phyloP scores from a whole-genome alignment of 139 green algal species.

The Chlamydomonas sp. region DNA sequence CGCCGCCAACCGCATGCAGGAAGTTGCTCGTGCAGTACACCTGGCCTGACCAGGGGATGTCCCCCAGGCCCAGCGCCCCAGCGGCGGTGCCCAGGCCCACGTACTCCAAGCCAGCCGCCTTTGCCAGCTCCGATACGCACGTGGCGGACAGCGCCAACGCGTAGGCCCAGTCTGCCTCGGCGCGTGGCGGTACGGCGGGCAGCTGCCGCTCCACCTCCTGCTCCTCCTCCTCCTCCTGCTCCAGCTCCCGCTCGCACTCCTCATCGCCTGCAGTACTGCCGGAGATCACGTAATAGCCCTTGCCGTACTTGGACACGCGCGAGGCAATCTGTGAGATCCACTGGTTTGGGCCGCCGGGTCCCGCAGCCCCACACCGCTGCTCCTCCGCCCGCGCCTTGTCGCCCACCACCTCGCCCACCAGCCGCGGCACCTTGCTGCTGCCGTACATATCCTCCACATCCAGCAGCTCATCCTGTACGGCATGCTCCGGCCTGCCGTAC shows the following conservation, averaged over 20 bases:
- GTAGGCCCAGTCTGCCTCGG: constrained; percentile 52
- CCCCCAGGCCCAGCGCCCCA: not conserved
- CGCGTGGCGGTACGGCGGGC: not conserved
- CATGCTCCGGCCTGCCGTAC: not conserved
- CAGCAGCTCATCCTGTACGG: constrained; percentile 51
- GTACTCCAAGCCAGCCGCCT: not conserved
- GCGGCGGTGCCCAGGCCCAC: not conserved
- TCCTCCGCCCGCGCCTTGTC: not conserved
- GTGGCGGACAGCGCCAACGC: not conserved
- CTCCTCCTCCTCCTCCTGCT: constrained; percentile 64
- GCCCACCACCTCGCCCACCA: not conserved
- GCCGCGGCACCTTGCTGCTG: not conserved
- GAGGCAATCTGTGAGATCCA: not conserved
- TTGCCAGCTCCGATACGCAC: not conserved
- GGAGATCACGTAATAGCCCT: not conserved
- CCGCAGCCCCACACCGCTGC: too few species aligned
- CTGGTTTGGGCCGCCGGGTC: not conserved
- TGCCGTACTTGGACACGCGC: not conserved
- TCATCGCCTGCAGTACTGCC: constrained; percentile 35
- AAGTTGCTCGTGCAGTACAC: constrained; percentile 55
- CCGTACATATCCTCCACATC: constrained; percentile 32
- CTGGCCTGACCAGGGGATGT: not conserved
- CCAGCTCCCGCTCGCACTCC: constrained; percentile 61
- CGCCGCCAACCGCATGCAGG: not conserved
- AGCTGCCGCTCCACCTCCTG: constrained; percentile 56